Base-by-base conservation (phyloP, 805 yeast species). In the Candida hispaniensis region DNA sequence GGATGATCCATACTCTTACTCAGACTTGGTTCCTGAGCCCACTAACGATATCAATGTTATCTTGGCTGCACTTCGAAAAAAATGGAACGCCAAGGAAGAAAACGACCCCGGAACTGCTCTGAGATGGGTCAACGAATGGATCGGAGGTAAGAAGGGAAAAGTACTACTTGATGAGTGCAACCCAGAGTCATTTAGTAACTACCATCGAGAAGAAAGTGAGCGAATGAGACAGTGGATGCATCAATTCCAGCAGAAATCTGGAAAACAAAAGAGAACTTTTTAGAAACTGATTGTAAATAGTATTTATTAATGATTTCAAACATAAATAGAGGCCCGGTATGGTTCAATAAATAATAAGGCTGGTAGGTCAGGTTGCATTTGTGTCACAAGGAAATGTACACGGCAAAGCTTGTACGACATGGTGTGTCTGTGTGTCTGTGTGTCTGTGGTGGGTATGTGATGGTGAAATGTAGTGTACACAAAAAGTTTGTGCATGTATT, bases 11-110 rank as follows among this genome's bases (percentile, higher is more conserved):
- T 44, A 41, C 20, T 53, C 54, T 4, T 39, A 45, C 7, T 51
- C 56, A 7, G 74, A 74, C 47, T 53, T 71, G 44, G 45, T 58
- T 7, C 58, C 33, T 11, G 20, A 61, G 18, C 93, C 94, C 1
- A 81, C 94, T 0, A 85, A 85, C 52, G 69, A 75, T 9, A 58
- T 6, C 66, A 55, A 38, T 75, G 73, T 50, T 73, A 74, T 38
- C 51, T 58, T 34, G n/a, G 7, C 5, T 5, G 25, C 30, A 2
- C 28, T 30, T 13, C 16, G 35, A 17, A 20, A 27, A 5, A 22
- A 18, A 13, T 30, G 35, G 35, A 15, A 22, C 7, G 16, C 35
- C 6, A 22, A 26, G 7, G 22, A 26, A 7, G 18, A 30, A 13
- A 26, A 30, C 22, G 35, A 30, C 17, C 27, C 35, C 3, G 35